These are phyloP conservation scores for Globisporangium canariense DNA, from an alignment of 352 stramenopile genomes.

Conservation along the genomic window DNA sequence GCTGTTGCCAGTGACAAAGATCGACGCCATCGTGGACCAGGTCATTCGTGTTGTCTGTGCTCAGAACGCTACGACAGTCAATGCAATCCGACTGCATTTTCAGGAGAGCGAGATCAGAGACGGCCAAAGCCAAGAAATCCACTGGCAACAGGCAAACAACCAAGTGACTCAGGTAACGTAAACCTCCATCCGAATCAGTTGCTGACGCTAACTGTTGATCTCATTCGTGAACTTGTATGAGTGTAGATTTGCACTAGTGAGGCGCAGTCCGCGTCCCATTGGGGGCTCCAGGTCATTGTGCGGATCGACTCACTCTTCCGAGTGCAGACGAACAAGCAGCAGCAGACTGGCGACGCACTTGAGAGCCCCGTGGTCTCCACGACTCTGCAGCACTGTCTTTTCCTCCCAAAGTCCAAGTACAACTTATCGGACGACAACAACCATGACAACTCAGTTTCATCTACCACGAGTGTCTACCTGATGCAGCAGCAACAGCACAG, in stretches of 20 bases:
- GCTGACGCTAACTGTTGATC: not conserved
- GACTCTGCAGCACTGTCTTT: conserved; percentile 20
- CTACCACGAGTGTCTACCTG: conserved; percentile 1
- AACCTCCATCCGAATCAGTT: not conserved
- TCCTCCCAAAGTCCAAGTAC: conserved; percentile 38
- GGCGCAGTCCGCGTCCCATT: conserved; percentile 22
- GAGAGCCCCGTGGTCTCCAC: not conserved
- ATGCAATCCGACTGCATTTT: conserved; percentile 21
- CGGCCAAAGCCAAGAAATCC: conserved; percentile 3
- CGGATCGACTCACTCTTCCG: conserved; percentile 15
- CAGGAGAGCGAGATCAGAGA: conserved; percentile 4
- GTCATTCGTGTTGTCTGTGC: conserved; percentile 2
- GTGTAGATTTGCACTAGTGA: conserved; percentile 28
- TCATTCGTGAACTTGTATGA: not conserved
- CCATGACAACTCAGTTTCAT: not conserved
- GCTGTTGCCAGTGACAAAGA: conserved; percentile 19
- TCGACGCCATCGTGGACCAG: conserved; percentile 6
- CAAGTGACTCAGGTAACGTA: conserved; percentile 25
- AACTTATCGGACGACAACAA: not conserved
- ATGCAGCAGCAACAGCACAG: not conserved
- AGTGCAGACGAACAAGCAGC: not conserved
- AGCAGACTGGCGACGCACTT: not conserved
- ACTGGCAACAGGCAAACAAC: conserved; percentile 31
- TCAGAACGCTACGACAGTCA: conserved; percentile 19
- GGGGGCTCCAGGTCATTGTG: conserved; percentile 32